Conservation (phyloP, 1,139 yeast species). For the Blastobotrys aristatus region DNA sequence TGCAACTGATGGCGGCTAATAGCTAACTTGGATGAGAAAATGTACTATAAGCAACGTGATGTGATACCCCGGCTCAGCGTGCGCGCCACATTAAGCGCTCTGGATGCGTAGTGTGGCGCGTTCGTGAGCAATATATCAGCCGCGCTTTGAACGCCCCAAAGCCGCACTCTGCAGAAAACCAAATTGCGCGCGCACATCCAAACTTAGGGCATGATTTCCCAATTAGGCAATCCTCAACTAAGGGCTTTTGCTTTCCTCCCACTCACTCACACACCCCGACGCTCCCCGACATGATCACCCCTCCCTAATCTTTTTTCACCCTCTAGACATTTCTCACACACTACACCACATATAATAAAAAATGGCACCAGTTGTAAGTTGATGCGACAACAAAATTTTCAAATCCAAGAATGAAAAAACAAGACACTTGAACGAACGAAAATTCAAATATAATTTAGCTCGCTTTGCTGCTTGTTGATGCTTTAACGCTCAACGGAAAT, state of each 20-base stretch:
- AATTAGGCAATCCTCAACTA: neutral
- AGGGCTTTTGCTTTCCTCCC: neutral
- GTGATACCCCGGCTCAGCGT: too few species aligned
- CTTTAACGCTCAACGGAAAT: conserved; percentile 10
- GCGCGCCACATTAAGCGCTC: too few species aligned
- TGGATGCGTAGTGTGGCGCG: too few species aligned
- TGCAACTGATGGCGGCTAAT: too few species aligned
- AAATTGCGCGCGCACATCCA: neutral
- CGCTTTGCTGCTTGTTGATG: conserved; percentile 26
- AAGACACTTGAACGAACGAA: neutral
- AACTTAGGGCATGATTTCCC: neutral
- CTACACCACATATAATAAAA: conserved; percentile 23
- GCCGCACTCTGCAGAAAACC: neutral
- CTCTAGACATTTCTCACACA: conserved; percentile 1
- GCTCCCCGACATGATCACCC: neutral
- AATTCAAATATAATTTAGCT: too few species aligned
- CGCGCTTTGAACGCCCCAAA: too few species aligned
- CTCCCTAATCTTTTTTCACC: neutral
- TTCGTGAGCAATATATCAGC: too few species aligned
- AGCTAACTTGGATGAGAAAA: too few species aligned
- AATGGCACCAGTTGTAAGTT: conserved; percentile 92
- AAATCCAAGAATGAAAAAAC: too few species aligned
- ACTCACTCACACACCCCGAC: too few species aligned
- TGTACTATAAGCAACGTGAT: too few species aligned
- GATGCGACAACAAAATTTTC: conserved; percentile 26